Conservation (phyloP, 257 asterid genomes). For the Ocimum tenuiflorum region DNA sequence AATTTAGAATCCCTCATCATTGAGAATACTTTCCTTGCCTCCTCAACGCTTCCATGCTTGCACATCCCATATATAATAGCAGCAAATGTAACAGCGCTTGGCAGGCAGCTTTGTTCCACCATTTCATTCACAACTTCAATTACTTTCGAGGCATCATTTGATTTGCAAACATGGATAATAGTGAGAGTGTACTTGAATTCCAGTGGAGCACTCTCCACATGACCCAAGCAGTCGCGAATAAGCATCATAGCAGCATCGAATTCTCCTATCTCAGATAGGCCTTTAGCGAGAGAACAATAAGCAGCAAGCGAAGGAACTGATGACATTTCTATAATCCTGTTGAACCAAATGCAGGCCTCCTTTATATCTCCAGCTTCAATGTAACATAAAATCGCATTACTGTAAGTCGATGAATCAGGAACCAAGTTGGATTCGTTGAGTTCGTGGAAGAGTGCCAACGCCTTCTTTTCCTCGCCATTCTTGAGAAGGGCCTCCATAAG, state of each 20-base stretch:
- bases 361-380: constrained; percentile 45
- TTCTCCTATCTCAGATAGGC: constrained; percentile 59
- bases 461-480: constrained; percentile 53
- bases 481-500: constrained; percentile 62
- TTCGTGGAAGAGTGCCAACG: constrained; percentile 56
- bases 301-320: constrained; percentile 57
- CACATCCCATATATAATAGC: constrained; percentile 77
- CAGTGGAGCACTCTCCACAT: constrained; percentile 55
- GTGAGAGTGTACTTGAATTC: constrained; percentile 75
- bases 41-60: constrained; percentile 77
- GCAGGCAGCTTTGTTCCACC: constrained; percentile 52
- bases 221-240: constrained; percentile 70
- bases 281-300: constrained; percentile 55
- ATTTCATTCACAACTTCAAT: constrained; percentile 63
- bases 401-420: constrained; percentile 55
- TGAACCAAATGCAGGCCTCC: constrained; percentile 70
- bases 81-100: constrained; percentile 34
- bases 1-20: constrained; percentile 43
- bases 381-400: constrained; percentile 53
- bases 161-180: constrained; percentile 63
- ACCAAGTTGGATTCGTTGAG: constrained; percentile 33
- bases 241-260: constrained; percentile 72
- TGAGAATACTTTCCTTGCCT: constrained; percentile 58
- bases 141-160: constrained; percentile 53
- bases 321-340: constrained; percentile 51